Base-by-base conservation (phyloP, 192 early-diverging fungal genomes). In the Podila epigama region DNA sequence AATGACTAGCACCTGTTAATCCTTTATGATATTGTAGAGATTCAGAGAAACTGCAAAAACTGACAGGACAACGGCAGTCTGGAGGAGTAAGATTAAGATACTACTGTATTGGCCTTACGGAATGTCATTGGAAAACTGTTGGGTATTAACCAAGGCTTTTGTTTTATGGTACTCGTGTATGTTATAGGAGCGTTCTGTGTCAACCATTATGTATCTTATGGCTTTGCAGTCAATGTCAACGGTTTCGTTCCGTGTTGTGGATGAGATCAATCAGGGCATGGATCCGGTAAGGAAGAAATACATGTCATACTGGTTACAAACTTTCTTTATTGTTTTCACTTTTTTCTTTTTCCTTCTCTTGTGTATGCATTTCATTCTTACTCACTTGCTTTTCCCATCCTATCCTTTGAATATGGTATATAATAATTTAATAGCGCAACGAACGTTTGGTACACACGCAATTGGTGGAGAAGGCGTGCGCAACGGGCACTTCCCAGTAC, bases 181-280 rank as follows among this genome's bases (percentile, higher is more conserved):
- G 67, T 33, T 48, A 8, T 75, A 91, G 88, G 97, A 99, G 69
- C 89, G 97, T 11, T 90, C 96, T 1, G 97, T 99, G 25, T 93
- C 95, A 5, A 99, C 98, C 1, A 98, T 98, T 52, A 81, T 97
- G 65, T 99, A 98, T 68, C 79, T 99, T 58, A 95, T 97, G 89
- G 85, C 98, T 16, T 86, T 99, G 57, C 98, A 99, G 87, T 71
- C 82, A 13, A 80, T 98, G 36, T 92, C 96, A 6, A 86, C 84
- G 53, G 87, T 94, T 10, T 97, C 98, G 18, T 99, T 99, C 90
- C 91, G 98, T 55, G 94, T 98, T 0, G 98, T 99, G 13, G 98
- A 99, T 84, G 98, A 99, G 81, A 99, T 99, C 63, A 99, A 99
- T 75, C 98, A 99, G 75, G 98, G 98, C 53, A 98, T 99, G 98